These are phyloP conservation scores for Nicotiana tabacum DNA, from an alignment of 257 asterid genomes.

Conservation along the genomic window DNA sequence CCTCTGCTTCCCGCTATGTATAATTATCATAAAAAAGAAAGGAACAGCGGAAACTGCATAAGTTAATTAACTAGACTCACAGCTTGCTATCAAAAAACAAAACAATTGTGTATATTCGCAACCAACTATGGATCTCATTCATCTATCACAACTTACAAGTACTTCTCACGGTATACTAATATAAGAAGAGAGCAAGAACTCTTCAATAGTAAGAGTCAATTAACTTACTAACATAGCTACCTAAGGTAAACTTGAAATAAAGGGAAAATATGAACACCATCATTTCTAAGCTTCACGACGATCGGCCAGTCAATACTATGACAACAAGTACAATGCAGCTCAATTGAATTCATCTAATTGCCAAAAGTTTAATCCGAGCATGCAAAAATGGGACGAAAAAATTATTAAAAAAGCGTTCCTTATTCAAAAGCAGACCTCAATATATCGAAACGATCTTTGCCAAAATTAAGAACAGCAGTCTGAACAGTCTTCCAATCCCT, in stretches of 20 bases:
- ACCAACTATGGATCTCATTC: not conserved
- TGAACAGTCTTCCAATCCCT: slow-evolving; percentile 78
- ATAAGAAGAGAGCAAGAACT: not conserved
- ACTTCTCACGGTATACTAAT: not conserved
- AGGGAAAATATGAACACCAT: not conserved
- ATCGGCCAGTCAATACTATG: not conserved
- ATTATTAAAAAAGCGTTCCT: not conserved
- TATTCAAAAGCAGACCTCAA: slow-evolving; percentile 43
- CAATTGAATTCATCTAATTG: not conserved
- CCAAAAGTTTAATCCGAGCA: not conserved
- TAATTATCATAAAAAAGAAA: not conserved
- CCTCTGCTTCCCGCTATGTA: not conserved
- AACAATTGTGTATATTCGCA: not conserved
- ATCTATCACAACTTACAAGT: not conserved
- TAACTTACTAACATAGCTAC: not conserved
- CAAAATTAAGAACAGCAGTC: slow-evolving; percentile 72
- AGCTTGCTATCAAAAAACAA: not conserved
- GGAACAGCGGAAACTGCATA: not conserved
- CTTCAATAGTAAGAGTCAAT: not conserved
- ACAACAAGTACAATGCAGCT: not conserved
- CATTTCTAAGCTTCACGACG: not conserved
- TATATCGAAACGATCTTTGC: slow-evolving; percentile 82
- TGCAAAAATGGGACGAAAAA: not conserved
- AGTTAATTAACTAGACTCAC: not conserved
- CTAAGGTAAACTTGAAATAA: not conserved